phyloP scores from a whole-genome alignment of 164 flowering plant species.

The Brasenia schreberi region DNA sequence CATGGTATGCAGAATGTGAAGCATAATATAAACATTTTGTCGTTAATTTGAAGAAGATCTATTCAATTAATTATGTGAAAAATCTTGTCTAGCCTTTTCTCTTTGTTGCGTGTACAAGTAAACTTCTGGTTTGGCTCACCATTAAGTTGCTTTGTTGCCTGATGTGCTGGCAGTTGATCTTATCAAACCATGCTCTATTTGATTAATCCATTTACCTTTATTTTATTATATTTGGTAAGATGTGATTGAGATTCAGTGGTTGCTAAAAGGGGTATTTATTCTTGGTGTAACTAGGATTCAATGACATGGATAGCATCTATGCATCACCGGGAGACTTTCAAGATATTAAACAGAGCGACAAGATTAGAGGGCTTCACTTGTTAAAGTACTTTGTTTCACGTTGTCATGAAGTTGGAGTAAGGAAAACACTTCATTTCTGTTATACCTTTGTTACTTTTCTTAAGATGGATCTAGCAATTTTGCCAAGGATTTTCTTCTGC shows the following conservation, averaged over 20 bases:
- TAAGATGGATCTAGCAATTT: too few relatives aligned
- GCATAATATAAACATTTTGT: too few relatives aligned
- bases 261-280: background rate
- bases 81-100: background rate
- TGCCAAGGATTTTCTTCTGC: background rate
- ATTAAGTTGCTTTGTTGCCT: background rate
- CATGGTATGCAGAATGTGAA: too few relatives aligned
- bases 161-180: too few relatives aligned
- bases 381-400: constrained; percentile 65
- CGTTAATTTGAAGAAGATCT: too few relatives aligned
- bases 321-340: constrained; percentile 84
- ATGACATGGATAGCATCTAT: constrained; percentile 78
- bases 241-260: background rate
- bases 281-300: constrained; percentile 43
- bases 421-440: background rate
- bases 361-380: constrained; percentile 65
- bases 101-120: background rate
- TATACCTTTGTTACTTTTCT: background rate
- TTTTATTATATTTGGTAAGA: background rate
- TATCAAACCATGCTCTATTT: background rate
- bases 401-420: constrained; percentile 74
- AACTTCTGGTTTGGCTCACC: background rate
- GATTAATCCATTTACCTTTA: background rate
- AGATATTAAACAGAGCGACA: constrained; percentile 38
- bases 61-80: too few relatives aligned